A percentile compares a stretch with the other conserved stretches of the same genome.
Conservation (phyloP, 257 asterid genomes). For the Salvia rosmarinus region DNA sequence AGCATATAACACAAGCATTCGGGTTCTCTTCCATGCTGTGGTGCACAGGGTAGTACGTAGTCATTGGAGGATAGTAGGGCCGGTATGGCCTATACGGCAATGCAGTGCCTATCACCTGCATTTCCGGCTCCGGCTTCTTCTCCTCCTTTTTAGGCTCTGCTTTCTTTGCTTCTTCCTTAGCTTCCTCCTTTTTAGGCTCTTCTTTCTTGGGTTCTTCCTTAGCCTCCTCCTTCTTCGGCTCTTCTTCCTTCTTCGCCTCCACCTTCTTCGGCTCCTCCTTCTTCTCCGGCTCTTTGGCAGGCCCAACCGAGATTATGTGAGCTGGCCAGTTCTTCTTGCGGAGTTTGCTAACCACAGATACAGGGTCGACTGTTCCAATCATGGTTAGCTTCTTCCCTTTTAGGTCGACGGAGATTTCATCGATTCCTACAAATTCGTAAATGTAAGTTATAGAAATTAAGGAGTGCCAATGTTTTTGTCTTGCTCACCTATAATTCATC, state of each 20-base stretch:
- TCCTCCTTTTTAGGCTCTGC: conserved; percentile 50
- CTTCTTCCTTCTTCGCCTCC: conserved; percentile 66
- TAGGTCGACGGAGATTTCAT: conserved; percentile 68
- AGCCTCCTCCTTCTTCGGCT: conserved; percentile 34
- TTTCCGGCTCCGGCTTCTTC: conserved; percentile 42
- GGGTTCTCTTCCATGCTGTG: conserved; percentile 91
- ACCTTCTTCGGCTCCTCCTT: conserved; percentile 87
- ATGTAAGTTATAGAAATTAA: not conserved
- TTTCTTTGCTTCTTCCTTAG: conserved; percentile 55
- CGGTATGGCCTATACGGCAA: conserved; percentile 57
- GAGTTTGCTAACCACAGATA: conserved; percentile 72
- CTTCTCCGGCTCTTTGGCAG: conserved; percentile 78
- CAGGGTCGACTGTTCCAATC: conserved; percentile 87
- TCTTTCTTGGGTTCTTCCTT: conserved; percentile 26
- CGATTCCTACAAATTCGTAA: conserved; percentile 54
- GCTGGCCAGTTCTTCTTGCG: conserved; percentile 79
- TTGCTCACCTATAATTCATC: not conserved
- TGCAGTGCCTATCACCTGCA: conserved; percentile 41
- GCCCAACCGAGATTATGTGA: conserved; percentile 69
- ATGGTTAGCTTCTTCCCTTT: conserved; percentile 73
- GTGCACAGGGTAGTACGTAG: conserved; percentile 47
- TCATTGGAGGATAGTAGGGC: conserved; percentile 48
- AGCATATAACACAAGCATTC: conserved; percentile 68
- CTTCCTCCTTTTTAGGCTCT: conserved; percentile 52
- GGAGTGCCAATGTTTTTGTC: not conserved